These are phyloP conservation scores for Vitellaria paradoxa DNA, from an alignment of 179 eudicot species.

Conservation along the genomic window DNA sequence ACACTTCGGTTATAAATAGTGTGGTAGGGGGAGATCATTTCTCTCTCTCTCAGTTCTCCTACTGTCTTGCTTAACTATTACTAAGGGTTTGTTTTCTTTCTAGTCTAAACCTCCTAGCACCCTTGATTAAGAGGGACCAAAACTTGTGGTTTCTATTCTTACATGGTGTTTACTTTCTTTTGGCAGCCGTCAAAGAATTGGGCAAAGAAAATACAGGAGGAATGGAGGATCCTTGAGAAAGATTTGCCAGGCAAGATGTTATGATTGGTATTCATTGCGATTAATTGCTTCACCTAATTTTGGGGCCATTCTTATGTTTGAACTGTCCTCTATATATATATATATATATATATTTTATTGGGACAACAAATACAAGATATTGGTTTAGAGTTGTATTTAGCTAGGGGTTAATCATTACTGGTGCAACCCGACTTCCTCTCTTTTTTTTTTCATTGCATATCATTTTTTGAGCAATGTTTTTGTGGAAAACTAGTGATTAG, in stretches of 20 bases:
- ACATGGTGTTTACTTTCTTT: slow-evolving; percentile 15
- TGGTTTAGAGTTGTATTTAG: no score
- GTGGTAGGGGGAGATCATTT: no score
- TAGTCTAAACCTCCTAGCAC: no score
- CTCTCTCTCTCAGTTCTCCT: no score
- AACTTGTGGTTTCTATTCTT: neutral
- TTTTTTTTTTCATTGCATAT: neutral
- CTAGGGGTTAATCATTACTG: no score
- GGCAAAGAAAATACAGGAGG: slow-evolving; percentile 73
- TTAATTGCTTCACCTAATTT: neutral
- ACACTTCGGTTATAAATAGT: no score
- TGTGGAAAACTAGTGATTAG: no score
- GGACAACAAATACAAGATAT: neutral
- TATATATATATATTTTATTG: neutral
- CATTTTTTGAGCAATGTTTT: neutral
- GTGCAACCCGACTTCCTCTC: neutral
- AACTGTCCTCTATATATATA: no score
- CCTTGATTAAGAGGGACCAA: neutral
- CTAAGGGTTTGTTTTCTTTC: no score
- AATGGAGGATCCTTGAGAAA: slow-evolving; percentile 81
- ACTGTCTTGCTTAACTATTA: no score
- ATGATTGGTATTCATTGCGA: neutral
- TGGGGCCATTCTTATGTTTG: no score
- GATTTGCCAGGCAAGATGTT: slow-evolving; percentile 71
- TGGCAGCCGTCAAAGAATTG: slow-evolving; percentile 62